Evolutionary conservation across 2,329 filamentous ascomycete genomes (phyloP), one percentile per base, ranked within the genome.

Genomic region (Fusarium sp.): DNA sequence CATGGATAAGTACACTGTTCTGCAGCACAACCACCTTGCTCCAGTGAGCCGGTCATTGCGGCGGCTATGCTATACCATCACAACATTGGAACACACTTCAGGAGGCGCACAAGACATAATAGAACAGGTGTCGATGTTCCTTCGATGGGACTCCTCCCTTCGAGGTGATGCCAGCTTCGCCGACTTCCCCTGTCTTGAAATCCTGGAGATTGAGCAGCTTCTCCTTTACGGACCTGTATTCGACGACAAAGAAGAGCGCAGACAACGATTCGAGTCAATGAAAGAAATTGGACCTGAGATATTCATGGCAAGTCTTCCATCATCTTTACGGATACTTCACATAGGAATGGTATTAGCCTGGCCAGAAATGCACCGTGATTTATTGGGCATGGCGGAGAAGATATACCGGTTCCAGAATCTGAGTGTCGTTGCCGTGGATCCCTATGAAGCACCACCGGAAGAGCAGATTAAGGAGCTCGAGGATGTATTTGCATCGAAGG

Each of bases 1-100:
- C 23, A 73, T 75, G 72, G 70, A 75, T 46, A 75, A 75, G 44
- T 75, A 75, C 23, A 75, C 73, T 3, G 61, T 73, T 8, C 64
- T 75, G 9, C 73, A 75, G 33, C 64, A 72, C 11, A 57, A 62
- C 5, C 73, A 75, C 20, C 57, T 75, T 10, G 26, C 38, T 3
- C 40, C 72, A 0, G 57, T 73, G 12, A 67, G 62, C 15, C 56
- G 60, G 12, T 72, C 70, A 18, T 41, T 75, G 13, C 62, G 72
- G 15, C 65, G 73, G 13, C 10, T 75, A 31, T 75, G 73, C 41
- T 75, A 75, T 31, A 75, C 73, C 3, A 72, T 38, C 40, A 74
- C 71, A 9, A 75, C 72, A 1, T 73, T 65, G 65, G 73, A 75
- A 26, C 69, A 75, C 15, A 69, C 73, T 8, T 66, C 62, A 0